Percentiles rank a stretch among this genome's conserved stretches.
Conservation (phyloP, 2,329 filamentous ascomycete genomes). For the Scolecobasidium constrictum region DNA sequence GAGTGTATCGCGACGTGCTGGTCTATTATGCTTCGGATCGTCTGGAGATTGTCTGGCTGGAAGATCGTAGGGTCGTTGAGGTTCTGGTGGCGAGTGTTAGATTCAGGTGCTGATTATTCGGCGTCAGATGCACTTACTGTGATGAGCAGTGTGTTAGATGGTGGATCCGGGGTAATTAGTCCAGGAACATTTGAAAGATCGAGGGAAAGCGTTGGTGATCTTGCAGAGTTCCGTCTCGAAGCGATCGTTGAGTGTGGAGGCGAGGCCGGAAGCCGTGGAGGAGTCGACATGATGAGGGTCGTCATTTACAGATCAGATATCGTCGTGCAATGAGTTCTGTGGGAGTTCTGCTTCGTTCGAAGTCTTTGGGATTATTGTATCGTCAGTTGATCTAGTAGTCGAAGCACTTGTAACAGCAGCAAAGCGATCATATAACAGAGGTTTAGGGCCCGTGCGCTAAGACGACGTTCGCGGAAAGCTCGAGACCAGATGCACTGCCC, state of each 20-base stretch:
- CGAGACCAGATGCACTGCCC: too few relatives aligned
- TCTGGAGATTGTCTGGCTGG: slow-evolving; percentile 59
- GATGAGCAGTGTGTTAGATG: slow-evolving; percentile 75
- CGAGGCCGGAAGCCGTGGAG: too few relatives aligned
- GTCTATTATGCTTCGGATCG: slow-evolving; percentile 60
- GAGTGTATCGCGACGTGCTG: slow-evolving; percentile 62
- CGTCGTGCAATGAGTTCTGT: too few relatives aligned
- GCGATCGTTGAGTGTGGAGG: background rate
- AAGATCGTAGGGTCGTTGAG: slow-evolving; percentile 65
- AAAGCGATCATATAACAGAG: too few relatives aligned
- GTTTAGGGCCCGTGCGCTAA: too few relatives aligned
- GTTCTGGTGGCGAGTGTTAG: slow-evolving; percentile 35
- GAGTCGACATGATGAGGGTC: too few relatives aligned
- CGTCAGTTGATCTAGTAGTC: too few relatives aligned
- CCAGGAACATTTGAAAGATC: slow-evolving; percentile 65
- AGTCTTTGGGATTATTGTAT: too few relatives aligned
- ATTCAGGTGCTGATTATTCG: background rate
- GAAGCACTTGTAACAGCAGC: too few relatives aligned
- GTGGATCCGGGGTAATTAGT: slow-evolving; percentile 58
- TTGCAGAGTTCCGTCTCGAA: slow-evolving; percentile 4
- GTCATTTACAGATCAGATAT: too few relatives aligned
- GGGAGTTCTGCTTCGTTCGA: too few relatives aligned
- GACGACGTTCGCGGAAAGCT: too few relatives aligned
- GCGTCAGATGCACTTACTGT: slow-evolving; percentile 35
- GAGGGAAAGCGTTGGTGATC: slow-evolving; percentile 44